These are phyloP conservation scores for Bolboschoenus planiculmis DNA, from an alignment of 176 grass and related monocot species.

Conservation along the genomic window DNA sequence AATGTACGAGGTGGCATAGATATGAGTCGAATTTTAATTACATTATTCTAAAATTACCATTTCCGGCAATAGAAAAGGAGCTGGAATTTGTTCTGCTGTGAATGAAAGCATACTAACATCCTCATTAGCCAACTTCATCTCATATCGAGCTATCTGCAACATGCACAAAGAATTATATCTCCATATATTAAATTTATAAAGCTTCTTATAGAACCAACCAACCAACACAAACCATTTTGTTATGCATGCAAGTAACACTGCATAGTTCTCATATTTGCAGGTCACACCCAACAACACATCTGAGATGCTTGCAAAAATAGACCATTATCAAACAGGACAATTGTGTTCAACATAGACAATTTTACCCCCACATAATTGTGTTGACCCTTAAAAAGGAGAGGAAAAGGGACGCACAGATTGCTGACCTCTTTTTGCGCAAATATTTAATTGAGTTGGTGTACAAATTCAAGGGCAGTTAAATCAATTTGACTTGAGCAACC, in stretches of 20 bases:
- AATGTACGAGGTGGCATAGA: not conserved
- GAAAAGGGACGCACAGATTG: no score
- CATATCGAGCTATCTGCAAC: slow-evolving; percentile 81
- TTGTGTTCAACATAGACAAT: not conserved
- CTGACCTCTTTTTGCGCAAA: not conserved
- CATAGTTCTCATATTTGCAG: not conserved
- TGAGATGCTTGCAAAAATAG: not conserved
- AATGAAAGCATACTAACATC: slow-evolving; percentile 98
- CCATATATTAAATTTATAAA: not conserved
- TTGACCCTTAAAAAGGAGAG: no score
- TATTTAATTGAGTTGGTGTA: not conserved
- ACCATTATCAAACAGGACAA: not conserved
- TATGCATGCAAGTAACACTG: not conserved
- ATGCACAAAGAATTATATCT: not conserved
- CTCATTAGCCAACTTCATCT: slow-evolving; percentile 98
- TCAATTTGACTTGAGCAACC: not conserved
- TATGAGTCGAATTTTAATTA: not conserved
- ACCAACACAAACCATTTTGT: not conserved
- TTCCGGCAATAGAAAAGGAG: slow-evolving; percentile 91
- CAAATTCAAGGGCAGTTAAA: not conserved
- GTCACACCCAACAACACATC: not conserved
- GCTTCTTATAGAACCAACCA: not conserved
- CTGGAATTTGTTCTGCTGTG: slow-evolving; percentile 95
- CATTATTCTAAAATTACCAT: slow-evolving; percentile 53
- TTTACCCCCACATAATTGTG: not conserved